These are phyloP conservation scores for Morella rubra DNA, from an alignment of 306 rosid species.

Conservation along the genomic window DNA sequence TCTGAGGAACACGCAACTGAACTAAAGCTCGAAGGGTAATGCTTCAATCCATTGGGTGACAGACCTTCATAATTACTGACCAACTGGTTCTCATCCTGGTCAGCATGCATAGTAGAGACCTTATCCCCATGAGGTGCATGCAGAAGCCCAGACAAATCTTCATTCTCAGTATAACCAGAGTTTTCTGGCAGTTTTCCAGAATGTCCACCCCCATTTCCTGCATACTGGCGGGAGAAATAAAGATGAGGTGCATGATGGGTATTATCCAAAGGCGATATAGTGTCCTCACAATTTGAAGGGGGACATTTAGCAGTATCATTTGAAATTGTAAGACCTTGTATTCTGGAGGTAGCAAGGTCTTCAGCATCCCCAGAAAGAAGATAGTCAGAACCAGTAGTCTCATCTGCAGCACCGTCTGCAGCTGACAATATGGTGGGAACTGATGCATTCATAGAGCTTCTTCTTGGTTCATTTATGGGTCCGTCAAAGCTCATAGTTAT, in stretches of 20 bases:
- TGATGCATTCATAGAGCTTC: slow-evolving; percentile 12
- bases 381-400: slow-evolving; percentile 29
- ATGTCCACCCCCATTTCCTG: slow-evolving; percentile 33
- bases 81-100: slow-evolving; percentile 35
- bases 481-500: slow-evolving; percentile 10
- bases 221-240: slow-evolving; percentile 11
- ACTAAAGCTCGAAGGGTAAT: slow-evolving; percentile 24
- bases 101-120: neutral
- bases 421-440: slow-evolving; percentile 14
- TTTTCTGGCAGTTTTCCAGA: slow-evolving; percentile 15
- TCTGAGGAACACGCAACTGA: slow-evolving; percentile 30
- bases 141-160: slow-evolving; percentile 9
- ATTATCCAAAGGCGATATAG: slow-evolving; percentile 24
- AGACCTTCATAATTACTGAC: slow-evolving; percentile 21
- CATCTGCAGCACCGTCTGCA: slow-evolving; percentile 22
- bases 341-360: slow-evolving; percentile 42
- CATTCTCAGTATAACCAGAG: slow-evolving; percentile 25
- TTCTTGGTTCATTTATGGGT: slow-evolving; percentile 18
- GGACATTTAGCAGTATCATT: slow-evolving; percentile 27
- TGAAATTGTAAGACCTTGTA: slow-evolving; percentile 37
- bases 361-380: slow-evolving; percentile 46
- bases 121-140: slow-evolving; percentile 9
- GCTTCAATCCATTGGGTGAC: slow-evolving; percentile 29
- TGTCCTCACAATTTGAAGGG: slow-evolving; percentile 20
- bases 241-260: slow-evolving; percentile 28